Conservation (phyloP, 176 grass and related monocot species). For the Thalia dealbata region DNA sequence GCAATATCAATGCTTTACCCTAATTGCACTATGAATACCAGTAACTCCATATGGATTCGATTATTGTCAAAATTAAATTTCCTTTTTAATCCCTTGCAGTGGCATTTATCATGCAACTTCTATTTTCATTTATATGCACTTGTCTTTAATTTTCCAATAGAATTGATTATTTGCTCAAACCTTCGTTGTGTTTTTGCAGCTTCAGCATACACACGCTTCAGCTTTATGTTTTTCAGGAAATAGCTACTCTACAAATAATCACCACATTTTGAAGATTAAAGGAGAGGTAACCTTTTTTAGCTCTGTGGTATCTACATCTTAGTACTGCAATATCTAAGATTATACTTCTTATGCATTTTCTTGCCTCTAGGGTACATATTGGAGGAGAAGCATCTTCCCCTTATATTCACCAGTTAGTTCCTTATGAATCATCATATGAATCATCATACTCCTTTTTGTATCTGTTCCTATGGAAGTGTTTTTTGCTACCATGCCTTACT, state of each 20-base stretch:
- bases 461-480: not conserved
- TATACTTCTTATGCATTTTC: not conserved
- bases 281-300: constrained; percentile 38
- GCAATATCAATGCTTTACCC: not conserved
- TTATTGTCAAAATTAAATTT: not conserved
- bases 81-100: not conserved
- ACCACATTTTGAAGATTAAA: constrained; percentile 26
- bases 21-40: not conserved
- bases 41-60: not conserved
- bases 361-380: constrained; percentile 39
- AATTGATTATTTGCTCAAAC: not conserved
- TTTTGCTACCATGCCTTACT: not conserved
- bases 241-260: constrained; percentile 28
- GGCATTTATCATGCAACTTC: not conserved
- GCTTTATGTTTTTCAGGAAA: constrained; percentile 30
- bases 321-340: not conserved
- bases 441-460: not conserved
- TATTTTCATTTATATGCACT: not conserved
- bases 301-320: constrained; percentile 9
- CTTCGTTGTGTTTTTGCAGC: constrained; percentile 15
- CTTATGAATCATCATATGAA: not conserved
- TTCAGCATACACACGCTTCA: constrained; percentile 25
- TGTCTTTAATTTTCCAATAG: not conserved
- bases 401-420: constrained; percentile 43
- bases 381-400: constrained; percentile 26